A percentile compares a stretch with the other conserved stretches of the same genome.
These are phyloP conservation scores for Wickerhamiella lipophila DNA, from an alignment of 805 yeast genomes.

Conservation along the genomic window DNA sequence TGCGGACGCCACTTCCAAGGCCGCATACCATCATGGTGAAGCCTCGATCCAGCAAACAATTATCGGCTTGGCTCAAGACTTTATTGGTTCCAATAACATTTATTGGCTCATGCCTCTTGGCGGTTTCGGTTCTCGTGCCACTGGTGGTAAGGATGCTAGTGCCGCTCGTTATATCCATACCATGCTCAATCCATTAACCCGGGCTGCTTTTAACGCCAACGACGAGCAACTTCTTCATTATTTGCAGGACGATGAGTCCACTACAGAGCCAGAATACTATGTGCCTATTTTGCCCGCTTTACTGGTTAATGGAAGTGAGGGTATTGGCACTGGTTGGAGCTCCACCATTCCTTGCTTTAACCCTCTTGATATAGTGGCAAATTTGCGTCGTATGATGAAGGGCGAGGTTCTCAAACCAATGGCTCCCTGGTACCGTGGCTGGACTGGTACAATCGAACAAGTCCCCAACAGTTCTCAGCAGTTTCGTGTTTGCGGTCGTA, in stretches of 20 bases:
- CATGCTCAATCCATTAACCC: conserved; percentile 61
- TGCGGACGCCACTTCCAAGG: conserved; percentile 76
- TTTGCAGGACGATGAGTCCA: conserved; percentile 81
- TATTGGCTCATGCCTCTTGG: conserved; percentile 82
- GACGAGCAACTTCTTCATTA: conserved; percentile 71
- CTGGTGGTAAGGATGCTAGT: conserved; percentile 98
- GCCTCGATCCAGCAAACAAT: conserved; percentile 77
- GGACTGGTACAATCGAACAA: conserved; percentile 73
- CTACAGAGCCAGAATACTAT: conserved; percentile 94
- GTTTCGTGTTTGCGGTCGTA: conserved; percentile 64
- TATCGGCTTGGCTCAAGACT: conserved; percentile 88
- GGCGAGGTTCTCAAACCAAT: conserved; percentile 58
- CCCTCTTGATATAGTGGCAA: conserved; percentile 68
- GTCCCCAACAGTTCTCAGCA: conserved; percentile 40
- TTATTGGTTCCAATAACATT: conserved; percentile 82
- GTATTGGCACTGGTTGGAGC: conserved; percentile 99
- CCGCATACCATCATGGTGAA: conserved; percentile 95
- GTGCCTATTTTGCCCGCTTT: conserved; percentile 89
- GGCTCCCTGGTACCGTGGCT: conserved; percentile 91
- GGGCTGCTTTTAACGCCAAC: conserved; percentile 59
- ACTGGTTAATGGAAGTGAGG: conserved; percentile 92
- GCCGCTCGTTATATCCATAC: conserved; percentile 95
- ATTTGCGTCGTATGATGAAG: conserved; percentile 59
- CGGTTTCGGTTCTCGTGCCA: conserved; percentile 88
- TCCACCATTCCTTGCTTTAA: conserved; percentile 84